Evolutionary conservation across 2,329 filamentous ascomycete species (phyloP).

Genomic region (Zasmidium angulare): DNA sequence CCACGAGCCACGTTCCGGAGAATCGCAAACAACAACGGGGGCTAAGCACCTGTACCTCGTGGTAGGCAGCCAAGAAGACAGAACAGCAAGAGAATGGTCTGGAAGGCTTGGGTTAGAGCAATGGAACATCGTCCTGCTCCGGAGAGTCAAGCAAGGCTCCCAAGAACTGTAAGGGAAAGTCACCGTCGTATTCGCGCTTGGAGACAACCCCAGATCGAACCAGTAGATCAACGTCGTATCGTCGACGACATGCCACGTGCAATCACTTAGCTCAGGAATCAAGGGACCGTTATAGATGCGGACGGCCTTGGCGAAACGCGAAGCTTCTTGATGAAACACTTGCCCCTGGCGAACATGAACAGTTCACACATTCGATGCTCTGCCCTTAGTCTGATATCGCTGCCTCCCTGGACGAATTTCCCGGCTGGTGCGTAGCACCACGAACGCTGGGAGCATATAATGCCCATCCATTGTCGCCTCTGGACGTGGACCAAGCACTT

Average conservation of each 20-base stretch:
- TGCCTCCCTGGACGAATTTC: neutral
- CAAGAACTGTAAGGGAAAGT: neutral
- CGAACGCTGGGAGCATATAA: no score
- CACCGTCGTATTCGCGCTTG: neutral
- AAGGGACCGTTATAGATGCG: no score
- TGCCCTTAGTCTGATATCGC: no score
- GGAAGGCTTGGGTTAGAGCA: neutral
- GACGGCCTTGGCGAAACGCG: no score
- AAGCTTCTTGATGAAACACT: no score
- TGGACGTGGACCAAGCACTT: no score
- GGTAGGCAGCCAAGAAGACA: neutral
- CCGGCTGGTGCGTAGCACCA: neutral
- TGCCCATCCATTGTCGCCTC: no score
- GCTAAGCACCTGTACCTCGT: neutral
- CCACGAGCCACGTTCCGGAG: neutral
- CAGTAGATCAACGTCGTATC: neutral
- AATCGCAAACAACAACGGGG: neutral
- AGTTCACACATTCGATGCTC: no score
- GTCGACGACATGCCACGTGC: neutral
- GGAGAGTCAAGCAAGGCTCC: neutral
- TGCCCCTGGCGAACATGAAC: no score
- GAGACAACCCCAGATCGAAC: neutral
- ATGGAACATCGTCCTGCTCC: neutral
- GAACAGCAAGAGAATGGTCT: neutral
- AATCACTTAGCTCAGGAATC: no score